Conservation (phyloP, 306 rosid genomes). For the Lathyrus sativus region DNA sequence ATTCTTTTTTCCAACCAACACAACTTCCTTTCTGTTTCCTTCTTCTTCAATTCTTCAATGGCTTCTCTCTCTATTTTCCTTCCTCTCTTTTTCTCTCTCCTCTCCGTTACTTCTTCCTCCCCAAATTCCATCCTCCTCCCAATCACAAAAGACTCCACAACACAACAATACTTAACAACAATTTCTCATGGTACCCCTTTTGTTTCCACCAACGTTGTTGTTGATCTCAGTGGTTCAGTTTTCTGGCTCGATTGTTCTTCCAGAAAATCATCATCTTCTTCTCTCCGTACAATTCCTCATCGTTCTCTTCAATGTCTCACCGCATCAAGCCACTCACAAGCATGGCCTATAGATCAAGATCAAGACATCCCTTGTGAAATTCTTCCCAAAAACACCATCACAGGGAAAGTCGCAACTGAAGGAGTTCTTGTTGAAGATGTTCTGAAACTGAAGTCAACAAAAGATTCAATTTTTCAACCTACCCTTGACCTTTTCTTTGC, state of each 20-base stretch:
- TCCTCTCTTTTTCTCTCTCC: not conserved
- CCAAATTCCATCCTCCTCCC: slow-evolving; percentile 28
- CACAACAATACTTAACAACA: slow-evolving; percentile 62
- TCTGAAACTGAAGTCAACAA: slow-evolving; percentile 26
- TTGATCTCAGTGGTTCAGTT: slow-evolving; percentile 61
- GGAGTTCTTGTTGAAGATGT: slow-evolving; percentile 56
- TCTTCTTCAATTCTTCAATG: slow-evolving; percentile 18
- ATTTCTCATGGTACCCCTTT: slow-evolving; percentile 53
- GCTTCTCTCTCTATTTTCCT: slow-evolving; percentile 13
- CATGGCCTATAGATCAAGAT: slow-evolving; percentile 32
- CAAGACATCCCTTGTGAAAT: slow-evolving; percentile 42
- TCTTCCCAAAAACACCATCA: slow-evolving; percentile 44
- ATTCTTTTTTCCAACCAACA: slow-evolving; percentile 7
- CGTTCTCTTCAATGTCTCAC: slow-evolving; percentile 68
- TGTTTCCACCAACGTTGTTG: slow-evolving; percentile 42
- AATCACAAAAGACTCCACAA: slow-evolving; percentile 48
- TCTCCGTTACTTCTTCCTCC: slow-evolving; percentile 10
- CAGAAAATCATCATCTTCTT: slow-evolving; percentile 37
- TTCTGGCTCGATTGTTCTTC: slow-evolving; percentile 57
- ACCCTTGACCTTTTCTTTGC: slow-evolving; percentile 35
- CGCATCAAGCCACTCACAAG: slow-evolving; percentile 37
- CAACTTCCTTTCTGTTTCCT: not conserved
- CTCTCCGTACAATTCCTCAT: slow-evolving; percentile 40
- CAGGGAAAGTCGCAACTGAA: slow-evolving; percentile 8
- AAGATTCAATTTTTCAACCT: slow-evolving; percentile 24